A percentile compares a stretch with the other conserved stretches of the same genome.
These are phyloP conservation scores for Xylaria telfairii DNA, from an alignment of 495 filamentous ascomycete species.

Conservation along the genomic window DNA sequence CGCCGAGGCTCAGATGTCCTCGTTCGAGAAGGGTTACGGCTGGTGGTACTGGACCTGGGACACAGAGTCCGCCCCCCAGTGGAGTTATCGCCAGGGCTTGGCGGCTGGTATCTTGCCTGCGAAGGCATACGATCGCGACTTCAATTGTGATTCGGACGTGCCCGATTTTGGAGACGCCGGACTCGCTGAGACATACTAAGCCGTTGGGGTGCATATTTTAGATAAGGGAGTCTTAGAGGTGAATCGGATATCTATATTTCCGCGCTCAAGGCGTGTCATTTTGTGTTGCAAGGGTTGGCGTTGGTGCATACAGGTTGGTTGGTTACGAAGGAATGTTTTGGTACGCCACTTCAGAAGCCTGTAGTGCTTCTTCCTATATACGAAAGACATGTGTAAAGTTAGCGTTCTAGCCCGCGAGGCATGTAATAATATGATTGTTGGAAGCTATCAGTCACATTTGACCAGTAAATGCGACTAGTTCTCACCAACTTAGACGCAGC, in stretches of 20 bases:
- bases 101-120: constrained; percentile 81
- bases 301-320: constrained; percentile 14
- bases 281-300: neutral
- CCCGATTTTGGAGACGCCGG: constrained; percentile 70
- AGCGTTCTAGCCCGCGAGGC: neutral
- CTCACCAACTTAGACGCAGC: neutral
- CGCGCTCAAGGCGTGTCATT: constrained; percentile 1
- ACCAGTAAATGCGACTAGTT: neutral
- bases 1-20: constrained; percentile 93
- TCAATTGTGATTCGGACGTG: constrained; percentile 72
- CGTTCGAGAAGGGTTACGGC: constrained; percentile 88
- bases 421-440: neutral
- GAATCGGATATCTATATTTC: neutral
- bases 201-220: neutral
- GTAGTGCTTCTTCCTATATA: neutral
- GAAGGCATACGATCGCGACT: constrained; percentile 76
- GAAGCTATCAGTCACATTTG: neutral
- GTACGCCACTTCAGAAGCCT: neutral
- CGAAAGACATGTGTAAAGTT: neutral
- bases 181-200: constrained; percentile 35
- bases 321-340: constrained; percentile 4
- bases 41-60: constrained; percentile 97
- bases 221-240: neutral
- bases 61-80: constrained; percentile 74
- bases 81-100: constrained; percentile 90